Evolutionary conservation across 371 early-diverging fungal genomes (phyloP).

Genomic region (Parasitella parasitica): DNA sequence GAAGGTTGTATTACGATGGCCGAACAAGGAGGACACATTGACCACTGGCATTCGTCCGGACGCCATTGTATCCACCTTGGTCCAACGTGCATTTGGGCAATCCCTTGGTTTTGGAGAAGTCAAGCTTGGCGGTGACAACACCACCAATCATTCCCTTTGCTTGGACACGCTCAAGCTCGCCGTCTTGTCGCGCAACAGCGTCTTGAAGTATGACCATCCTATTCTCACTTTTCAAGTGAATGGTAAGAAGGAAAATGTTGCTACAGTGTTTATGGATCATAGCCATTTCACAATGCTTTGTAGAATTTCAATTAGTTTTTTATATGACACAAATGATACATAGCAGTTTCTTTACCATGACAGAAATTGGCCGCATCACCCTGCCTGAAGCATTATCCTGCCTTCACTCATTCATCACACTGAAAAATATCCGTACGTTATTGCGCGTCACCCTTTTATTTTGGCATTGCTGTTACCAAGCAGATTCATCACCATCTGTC

Average conservation of each 20-base stretch:
- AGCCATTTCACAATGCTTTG: slow-evolving; percentile 22
- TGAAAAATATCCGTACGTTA: slow-evolving; percentile 1
- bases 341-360: slow-evolving; percentile 28
- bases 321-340: slow-evolving; percentile 37
- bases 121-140: slow-evolving; percentile 27
- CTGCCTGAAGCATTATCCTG: slow-evolving; percentile 3
- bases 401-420: slow-evolving; percentile 7
- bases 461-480: slow-evolving; percentile 7
- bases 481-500: slow-evolving; percentile 16
- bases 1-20: slow-evolving; percentile 16
- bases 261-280: slow-evolving; percentile 4
- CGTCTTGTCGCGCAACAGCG: slow-evolving; percentile 22
- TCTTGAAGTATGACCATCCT: slow-evolving; percentile 5
- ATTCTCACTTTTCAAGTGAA: slow-evolving; percentile 12
- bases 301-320: slow-evolving; percentile 18
- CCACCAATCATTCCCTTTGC: slow-evolving; percentile 33
- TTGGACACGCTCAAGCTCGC: slow-evolving; percentile 25
- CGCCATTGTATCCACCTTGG: slow-evolving; percentile 9
- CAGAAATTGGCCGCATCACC: slow-evolving; percentile 31
- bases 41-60: background rate
- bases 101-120: slow-evolving; percentile 32
- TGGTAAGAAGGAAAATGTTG: background rate
- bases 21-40: slow-evolving; percentile 13
- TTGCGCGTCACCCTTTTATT: slow-evolving; percentile 1
- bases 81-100: slow-evolving; percentile 29